Conservation (phyloP, 805 yeast genomes). For the Suhomyces prunicola region DNA sequence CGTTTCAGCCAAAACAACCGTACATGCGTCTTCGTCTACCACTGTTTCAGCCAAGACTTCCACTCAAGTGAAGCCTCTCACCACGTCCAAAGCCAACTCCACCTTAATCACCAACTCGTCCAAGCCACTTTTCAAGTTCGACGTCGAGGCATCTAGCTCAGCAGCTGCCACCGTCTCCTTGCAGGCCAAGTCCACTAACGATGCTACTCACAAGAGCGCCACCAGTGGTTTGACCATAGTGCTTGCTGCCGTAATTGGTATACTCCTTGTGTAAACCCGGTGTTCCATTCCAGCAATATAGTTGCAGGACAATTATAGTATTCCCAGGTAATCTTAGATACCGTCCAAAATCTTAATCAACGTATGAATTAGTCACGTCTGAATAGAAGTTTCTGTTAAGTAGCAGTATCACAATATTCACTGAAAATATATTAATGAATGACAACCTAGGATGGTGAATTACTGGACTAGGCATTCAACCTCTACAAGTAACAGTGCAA, state of each 20-base stretch:
- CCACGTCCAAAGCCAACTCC: not conserved
- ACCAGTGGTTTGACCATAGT: conserved; percentile 5
- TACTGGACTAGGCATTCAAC: too few species aligned
- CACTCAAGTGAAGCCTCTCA: not conserved
- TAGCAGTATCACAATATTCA: not conserved
- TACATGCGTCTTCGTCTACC: not conserved
- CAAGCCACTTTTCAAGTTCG: conserved; percentile 2
- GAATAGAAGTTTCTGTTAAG: not conserved
- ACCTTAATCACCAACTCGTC: conserved; percentile 3
- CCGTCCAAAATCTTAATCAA: not conserved
- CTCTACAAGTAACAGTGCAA: too few species aligned
- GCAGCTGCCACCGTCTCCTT: not conserved
- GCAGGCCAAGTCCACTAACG: not conserved
- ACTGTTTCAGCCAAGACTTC: conserved; percentile 1
- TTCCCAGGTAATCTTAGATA: not conserved
- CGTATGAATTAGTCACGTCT: not conserved
- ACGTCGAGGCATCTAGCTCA: not conserved
- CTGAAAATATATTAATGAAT: too few species aligned
- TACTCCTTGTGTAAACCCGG: conserved; percentile 12
- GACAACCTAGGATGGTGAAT: too few species aligned
- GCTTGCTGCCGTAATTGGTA: conserved; percentile 9
- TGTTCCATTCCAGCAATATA: conserved; percentile 3
- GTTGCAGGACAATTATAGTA: conserved; percentile 14
- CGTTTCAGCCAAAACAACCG: not conserved
- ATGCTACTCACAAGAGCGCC: conserved; percentile 4